Conservation (phyloP, 2,329 filamentous ascomycete species). For the Alternaria sp. region DNA sequence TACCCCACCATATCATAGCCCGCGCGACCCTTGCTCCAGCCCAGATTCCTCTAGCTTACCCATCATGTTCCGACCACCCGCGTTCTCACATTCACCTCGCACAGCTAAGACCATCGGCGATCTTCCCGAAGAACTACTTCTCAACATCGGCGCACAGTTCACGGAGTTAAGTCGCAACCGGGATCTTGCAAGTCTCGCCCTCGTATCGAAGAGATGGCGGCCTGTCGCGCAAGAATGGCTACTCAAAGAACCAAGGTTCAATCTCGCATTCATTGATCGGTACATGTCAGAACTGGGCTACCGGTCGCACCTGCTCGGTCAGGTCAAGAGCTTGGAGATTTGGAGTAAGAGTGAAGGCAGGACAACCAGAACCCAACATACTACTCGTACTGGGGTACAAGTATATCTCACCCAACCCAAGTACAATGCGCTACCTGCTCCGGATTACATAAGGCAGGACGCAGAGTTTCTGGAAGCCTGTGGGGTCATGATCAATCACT, state of each 20-base stretch:
- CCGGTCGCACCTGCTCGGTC: slow-evolving; percentile 3
- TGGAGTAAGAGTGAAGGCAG: slow-evolving; percentile 16
- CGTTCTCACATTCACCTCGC: neutral
- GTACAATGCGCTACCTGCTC: neutral
- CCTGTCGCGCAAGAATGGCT: slow-evolving; percentile 24
- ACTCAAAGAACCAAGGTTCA: slow-evolving; percentile 19
- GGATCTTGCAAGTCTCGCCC: slow-evolving; percentile 18
- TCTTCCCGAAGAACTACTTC: slow-evolving; percentile 23
- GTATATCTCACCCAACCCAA: neutral
- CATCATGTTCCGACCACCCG: neutral
- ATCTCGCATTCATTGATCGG: slow-evolving; percentile 19
- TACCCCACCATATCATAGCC: neutral
- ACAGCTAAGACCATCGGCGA: slow-evolving; percentile 2
- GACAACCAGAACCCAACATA: neutral
- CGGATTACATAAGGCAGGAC: neutral
- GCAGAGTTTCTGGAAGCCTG: slow-evolving; percentile 1
- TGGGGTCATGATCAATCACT: neutral
- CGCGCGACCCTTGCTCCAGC: neutral
- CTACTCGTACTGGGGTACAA: neutral
- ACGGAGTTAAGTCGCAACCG: slow-evolving; percentile 11
- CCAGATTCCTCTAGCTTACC: neutral
- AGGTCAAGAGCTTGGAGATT: slow-evolving; percentile 21
- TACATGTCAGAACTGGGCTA: slow-evolving; percentile 18
- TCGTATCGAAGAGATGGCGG: slow-evolving; percentile 18
- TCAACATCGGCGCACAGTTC: slow-evolving; percentile 15